These are phyloP conservation scores for Sanguinoderma infundibulare DNA, from an alignment of 1,284 basidiomycete genomes.

Conservation along the genomic window DNA sequence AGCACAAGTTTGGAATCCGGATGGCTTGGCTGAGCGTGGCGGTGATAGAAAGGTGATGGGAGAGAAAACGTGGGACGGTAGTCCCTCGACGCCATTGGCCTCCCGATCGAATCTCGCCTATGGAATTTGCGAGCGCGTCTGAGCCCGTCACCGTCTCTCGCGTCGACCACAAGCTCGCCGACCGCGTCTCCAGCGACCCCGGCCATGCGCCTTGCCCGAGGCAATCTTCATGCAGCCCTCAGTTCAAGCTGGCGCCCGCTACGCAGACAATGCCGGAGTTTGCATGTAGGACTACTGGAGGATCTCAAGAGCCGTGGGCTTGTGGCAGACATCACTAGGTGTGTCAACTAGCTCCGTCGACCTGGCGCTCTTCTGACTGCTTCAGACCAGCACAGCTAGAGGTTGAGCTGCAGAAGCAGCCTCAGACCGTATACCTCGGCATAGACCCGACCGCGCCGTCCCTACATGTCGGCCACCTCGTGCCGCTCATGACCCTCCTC, in stretches of 20 bases:
- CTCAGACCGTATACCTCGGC: slow-evolving; percentile 81
- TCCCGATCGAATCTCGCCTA: slow-evolving; percentile 28
- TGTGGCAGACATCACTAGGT: slow-evolving; percentile 40
- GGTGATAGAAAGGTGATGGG: background rate
- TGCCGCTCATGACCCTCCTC: slow-evolving; percentile 85
- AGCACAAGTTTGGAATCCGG: background rate
- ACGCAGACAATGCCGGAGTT: slow-evolving; percentile 21
- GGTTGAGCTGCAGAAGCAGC: slow-evolving; percentile 37
- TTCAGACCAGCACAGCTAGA: slow-evolving; percentile 43
- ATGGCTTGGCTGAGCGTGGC: background rate
- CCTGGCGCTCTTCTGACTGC: slow-evolving; percentile 5
- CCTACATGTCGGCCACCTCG: slow-evolving; percentile 92
- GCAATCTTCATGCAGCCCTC: slow-evolving; percentile 5
- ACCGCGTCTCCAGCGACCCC: background rate
- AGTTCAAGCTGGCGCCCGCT: slow-evolving; percentile 6
- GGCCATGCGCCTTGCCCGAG: slow-evolving; percentile 21
- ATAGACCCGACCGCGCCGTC: slow-evolving; percentile 92
- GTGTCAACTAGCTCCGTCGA: background rate
- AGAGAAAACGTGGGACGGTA: slow-evolving; percentile 13
- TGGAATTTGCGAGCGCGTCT: background rate
- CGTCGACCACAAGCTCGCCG: background rate
- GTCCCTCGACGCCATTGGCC: slow-evolving; percentile 23
- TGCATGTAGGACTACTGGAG: slow-evolving; percentile 31
- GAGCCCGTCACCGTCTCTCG: slow-evolving; percentile 7
- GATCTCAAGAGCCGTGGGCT: slow-evolving; percentile 36